Base-by-base conservation (phyloP, 306 rosid species). In the Pyrus pyrifolia region DNA sequence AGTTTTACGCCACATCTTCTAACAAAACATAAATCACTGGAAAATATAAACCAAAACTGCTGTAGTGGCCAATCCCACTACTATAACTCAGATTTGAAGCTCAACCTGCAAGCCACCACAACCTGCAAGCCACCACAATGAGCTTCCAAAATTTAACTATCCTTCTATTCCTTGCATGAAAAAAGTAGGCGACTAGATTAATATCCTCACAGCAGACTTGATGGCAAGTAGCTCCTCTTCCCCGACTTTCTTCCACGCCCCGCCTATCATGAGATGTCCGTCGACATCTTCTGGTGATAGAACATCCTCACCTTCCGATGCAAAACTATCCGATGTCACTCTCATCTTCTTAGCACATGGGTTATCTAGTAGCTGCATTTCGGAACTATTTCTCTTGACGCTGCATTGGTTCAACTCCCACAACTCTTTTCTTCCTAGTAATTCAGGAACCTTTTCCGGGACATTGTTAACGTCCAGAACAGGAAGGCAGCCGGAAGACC, bases 401-500 rank as follows among this genome's bases (percentile, higher is more conserved):
- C 85, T 53, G 11, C 31, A 76, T 9, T 57, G 72, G 67, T 45
- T 74, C 68, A 33, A 67, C 80, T 82, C 87, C 80, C 74, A 40
- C 61, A 76, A 73, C 70, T 69, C 83, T 67, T 80, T 70, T 58
- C 45, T 57, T 78, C 72, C 84, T 10, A 40, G 38, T 68, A 49
- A 44, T 25, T 78, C 83, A 4, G 77, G 55, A 78, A 77, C 75
- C 57, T 77, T 68, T 52, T 62, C 31, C 4, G 19, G 13, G 19
- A 71, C 62, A 13, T 35, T 77, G 31, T 63, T 52, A 71, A 8
- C 49, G 81, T 92, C 88, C 8, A 95, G 92, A 53, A 79, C 74
- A 12, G 99, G 97, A 78, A 84, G 87, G 68, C 81, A 53, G 22
- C 99, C 91, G 2, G 97, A 89, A 51, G 91, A 83, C 29, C 98